A percentile compares a stretch with the other conserved stretches of the same genome.
phyloP scores from a whole-genome alignment of 176 grass and related monocot genomes.

The Bolboschoenus planiculmis region DNA sequence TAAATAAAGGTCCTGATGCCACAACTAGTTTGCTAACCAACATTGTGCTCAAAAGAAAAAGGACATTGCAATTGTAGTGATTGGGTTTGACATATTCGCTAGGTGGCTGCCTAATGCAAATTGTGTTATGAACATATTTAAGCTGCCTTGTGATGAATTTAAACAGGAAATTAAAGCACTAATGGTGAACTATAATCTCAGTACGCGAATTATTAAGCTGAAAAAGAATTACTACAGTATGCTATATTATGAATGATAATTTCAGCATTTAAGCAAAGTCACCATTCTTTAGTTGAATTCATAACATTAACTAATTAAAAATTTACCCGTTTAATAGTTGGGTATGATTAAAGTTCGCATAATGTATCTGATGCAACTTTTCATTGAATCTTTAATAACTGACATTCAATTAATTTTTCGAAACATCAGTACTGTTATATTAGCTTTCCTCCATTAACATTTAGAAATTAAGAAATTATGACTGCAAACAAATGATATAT shows the following conservation, averaged over 20 bases:
- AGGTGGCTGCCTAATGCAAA: neutral
- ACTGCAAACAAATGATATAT: too few species aligned
- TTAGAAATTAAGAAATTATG: too few species aligned
- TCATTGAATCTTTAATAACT: too few species aligned
- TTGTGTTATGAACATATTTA: neutral
- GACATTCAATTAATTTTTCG: too few species aligned
- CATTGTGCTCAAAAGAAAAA: neutral
- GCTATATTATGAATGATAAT: too few species aligned
- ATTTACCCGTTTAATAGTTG: too few species aligned
- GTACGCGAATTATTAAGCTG: neutral
- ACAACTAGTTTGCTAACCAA: neutral
- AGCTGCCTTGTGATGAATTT: neutral
- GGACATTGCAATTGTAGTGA: neutral
- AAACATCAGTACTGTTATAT: too few species aligned
- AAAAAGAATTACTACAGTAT: too few species aligned
- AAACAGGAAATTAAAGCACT: neutral
- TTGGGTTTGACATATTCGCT: neutral
- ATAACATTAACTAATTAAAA: too few species aligned
- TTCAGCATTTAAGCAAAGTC: neutral
- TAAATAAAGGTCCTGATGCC: conserved; percentile 7
- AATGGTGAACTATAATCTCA: neutral
- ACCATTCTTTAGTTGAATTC: neutral
- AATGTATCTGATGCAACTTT: too few species aligned
- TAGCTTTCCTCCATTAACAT: too few species aligned
- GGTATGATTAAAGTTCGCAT: too few species aligned